Evolutionary conservation across 2,329 filamentous ascomycete species (phyloP).

Genomic region (Stachybotrys chartarum): DNA sequence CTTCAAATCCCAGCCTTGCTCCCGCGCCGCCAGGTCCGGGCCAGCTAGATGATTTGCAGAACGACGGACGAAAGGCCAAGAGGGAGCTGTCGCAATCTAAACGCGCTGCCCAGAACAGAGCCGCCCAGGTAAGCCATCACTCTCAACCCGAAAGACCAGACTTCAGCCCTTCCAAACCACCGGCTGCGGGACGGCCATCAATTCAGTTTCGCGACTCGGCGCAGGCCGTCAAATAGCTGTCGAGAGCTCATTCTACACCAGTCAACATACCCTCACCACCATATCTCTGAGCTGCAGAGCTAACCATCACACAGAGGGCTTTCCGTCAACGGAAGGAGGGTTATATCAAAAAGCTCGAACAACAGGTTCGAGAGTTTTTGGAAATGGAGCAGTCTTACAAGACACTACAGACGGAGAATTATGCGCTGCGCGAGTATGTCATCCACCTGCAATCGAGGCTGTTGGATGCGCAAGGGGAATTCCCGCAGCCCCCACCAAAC

Average conservation of each 20-base stretch:
- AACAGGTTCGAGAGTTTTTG: constrained; percentile 77
- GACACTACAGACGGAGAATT: constrained; percentile 80
- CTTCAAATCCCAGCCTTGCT: constrained; percentile 18
- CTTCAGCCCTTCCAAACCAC: no score
- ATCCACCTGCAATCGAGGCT: constrained; percentile 82
- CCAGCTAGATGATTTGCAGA: constrained; percentile 16
- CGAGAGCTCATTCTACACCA: no score
- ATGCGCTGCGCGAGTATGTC: constrained; percentile 84
- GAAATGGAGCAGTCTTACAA: constrained; percentile 73
- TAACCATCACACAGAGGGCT: constrained; percentile 58
- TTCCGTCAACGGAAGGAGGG: constrained; percentile 97
- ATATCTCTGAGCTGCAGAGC: constrained; percentile 2
- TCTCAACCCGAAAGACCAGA: not conserved
- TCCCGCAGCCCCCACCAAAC: constrained; percentile 75
- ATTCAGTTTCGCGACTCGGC: no score
- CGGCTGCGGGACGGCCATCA: no score
- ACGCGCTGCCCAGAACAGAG: constrained; percentile 91
- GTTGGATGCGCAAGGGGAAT: constrained; percentile 75
- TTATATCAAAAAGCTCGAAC: constrained; percentile 96
- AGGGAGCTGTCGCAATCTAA: constrained; percentile 92
- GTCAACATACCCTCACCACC: not conserved
- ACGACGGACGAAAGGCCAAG: constrained; percentile 68
- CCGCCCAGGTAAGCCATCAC: constrained; percentile 73
- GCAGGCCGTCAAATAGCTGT: no score
- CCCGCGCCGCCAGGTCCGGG: constrained; percentile 20